Base-by-base conservation (phyloP, 2,329 filamentous ascomycete genomes). In the Aphanocladium album region DNA sequence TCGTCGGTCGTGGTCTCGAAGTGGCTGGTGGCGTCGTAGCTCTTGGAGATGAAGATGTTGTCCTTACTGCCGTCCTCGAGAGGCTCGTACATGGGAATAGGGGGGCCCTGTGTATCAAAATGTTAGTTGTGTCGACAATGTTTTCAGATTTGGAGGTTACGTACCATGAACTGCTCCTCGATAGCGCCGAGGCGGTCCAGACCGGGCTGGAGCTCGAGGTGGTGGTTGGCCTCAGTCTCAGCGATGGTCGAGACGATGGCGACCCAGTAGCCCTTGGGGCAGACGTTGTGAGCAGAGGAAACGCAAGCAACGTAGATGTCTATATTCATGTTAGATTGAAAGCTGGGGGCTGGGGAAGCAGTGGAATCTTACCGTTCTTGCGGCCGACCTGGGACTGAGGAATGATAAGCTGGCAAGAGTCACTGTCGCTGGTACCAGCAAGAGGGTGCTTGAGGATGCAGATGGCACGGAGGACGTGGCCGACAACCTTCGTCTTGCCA, bases 251-350 rank as follows among this genome's bases (percentile, higher is more conserved):
- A 96, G 66, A 99, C 93, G 63, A 98, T 99, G 69, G 95, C 95
- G 69, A 99, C 91, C 82, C 96, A 99, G 85, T 97, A 98, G 63
- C 93, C 93, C 84, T 96, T 96, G 70, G 96, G 95, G 80, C 93
- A 98, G 69, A 99, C 96, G 70, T 96, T 98, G 81, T 99, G 96
- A 41, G 93, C 91, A 43, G 91, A 91, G 1, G 93, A 97, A 62
- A 99, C 92, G 74, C 95, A 90, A 61, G 95, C 93, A 72, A 99
- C 89, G 83, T 99, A 99, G 72, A 99, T 93, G 72, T 98, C 91
- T 95, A 16, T 6, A 12, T 8, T 23, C 14, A 12, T 23, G 45
- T 69, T 56, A 69, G 62, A 17, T 39, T 16, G n/a, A 7, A 6
- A 16, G 3, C 16, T 16, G 25, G 17, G 0, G 2, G 46, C 47